Base-by-base conservation (phyloP, 2,329 filamentous ascomycete species). In the Diaporthe nobilis region DNA sequence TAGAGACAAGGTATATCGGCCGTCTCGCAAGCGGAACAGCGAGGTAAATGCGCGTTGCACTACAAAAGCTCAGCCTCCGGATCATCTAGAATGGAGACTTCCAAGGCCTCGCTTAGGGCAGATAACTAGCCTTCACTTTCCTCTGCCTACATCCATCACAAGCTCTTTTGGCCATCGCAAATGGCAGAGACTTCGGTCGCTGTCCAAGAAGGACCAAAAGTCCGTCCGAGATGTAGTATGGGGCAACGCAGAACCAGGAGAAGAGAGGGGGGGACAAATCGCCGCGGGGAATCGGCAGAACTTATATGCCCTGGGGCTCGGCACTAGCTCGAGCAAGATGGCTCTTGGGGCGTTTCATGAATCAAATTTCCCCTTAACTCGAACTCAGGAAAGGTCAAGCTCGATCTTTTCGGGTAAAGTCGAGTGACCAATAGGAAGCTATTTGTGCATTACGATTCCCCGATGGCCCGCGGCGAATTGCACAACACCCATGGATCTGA, bases 281-380 rank as follows among this genome's bases (percentile, higher is more conserved):
- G 60, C 60, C 60, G 60, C 60, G 60, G 60, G 39, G 60, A 65
- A 65, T 65, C 39, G 60, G 60, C 60, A 44, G 13, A 63, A 63
- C n/a, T 44, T 63, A 47, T 47, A 42, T 37, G 4, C 37, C n/a
- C n/a, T 42, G 37, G n/a, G 22, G 12, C 3, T 61, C 25, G 37
- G 22, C n/a, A 37, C n/a, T 25, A 61, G 37, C 3, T 28, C 8
- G 0, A 34, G 25, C 53, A 34, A 28, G 7, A 2, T 8, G 3
- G n/a, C 39, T n/a, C 6, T 31, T 31, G 28, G 28, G 7, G 25
- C 60, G 39, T 28, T 63, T 28, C 60, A 63, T 31, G 60, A 47
- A 28, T 47, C 39, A 28, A 8, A 37, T 31, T 58, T 28, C 2
- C 55, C 31, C 55, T 17, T 58, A 22, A 37, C 0, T 58, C 17